Evolutionary conservation across 495 filamentous ascomycete species (phyloP).

Genomic region (Penicillium angulare): DNA sequence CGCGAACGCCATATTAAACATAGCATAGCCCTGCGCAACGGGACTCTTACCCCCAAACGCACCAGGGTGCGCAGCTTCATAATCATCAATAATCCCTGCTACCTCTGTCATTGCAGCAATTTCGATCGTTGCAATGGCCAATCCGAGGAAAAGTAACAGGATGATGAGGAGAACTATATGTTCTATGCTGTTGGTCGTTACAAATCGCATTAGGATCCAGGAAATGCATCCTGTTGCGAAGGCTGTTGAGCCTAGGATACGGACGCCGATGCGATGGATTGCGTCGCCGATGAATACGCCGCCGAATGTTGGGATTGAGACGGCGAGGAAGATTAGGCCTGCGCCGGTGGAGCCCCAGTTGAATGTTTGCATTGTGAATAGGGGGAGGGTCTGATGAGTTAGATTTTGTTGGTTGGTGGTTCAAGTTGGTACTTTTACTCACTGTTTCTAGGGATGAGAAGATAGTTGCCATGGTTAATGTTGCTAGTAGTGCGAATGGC

Average conservation of each 20-base stretch:
- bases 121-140: conserved; percentile 34
- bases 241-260: conserved; percentile 44
- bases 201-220: conserved; percentile 53
- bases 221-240: conserved; percentile 47
- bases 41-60: conserved; percentile 55
- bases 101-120: conserved; percentile 39
- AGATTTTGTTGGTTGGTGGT: neutral
- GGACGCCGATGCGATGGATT: conserved; percentile 53
- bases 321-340: conserved; percentile 58
- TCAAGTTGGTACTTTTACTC: neutral
- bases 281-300: conserved; percentile 44
- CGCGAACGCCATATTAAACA: conserved; percentile 60
- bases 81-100: conserved; percentile 29
- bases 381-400: conserved; percentile 36
- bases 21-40: conserved; percentile 59
- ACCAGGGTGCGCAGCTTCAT: conserved; percentile 31
- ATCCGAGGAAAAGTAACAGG: conserved; percentile 33
- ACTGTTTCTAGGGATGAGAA: conserved; percentile 39
- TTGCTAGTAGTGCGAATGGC: conserved; percentile 26
- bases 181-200: conserved; percentile 24
- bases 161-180: conserved; percentile 35
- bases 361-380: conserved; percentile 48
- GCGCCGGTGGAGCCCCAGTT: conserved; percentile 57
- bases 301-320: conserved; percentile 30
- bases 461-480: conserved; percentile 23